Evolutionary conservation across 352 stramenopile species (phyloP), one percentile per base, ranked within the genome.

Genomic region (Phytophthora citrophthora): DNA sequence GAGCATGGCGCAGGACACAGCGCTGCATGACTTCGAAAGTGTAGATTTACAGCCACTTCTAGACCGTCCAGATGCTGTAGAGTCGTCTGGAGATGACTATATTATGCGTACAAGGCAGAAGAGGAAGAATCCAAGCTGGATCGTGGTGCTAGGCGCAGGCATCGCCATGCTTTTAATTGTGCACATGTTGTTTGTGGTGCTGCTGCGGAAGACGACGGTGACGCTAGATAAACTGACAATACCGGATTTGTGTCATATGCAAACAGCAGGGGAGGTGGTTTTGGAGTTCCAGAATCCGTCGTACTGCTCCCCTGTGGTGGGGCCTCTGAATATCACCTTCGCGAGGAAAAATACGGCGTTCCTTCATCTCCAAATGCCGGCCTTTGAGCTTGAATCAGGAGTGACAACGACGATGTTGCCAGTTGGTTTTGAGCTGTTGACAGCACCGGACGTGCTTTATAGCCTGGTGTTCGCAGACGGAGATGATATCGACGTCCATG

Each of bases 241-340:
- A 9, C 83, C 86, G 2, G 86, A 95, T 20, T 50, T 95, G 45
- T 95, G 86, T 50, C 83, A 93, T 54, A 41, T 46, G 12, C 65
- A 67, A 12, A 86, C 77, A 16, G 50, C 72, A 5, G 86, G 84
- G 18, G 71, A 83, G 27, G 54, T 86, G 23, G 57, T 90, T 13
- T 20, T 95, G 32, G 61, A 79, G 53, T 81, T 92, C 54, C 59
- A 83, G 24, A 95, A 95, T 50, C 86, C 86, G 54, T 93, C 84
- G 29, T 93, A 91, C 49, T 95, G 86, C 61, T 75, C 77, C 27
- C 86, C 86, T 0, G 63, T 75, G 3, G 58, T 95, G 27, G 83
- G 84, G 0, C 74, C 81, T n/a, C 39, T 93, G 41, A 66, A 67
- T 26, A 58, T 91, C 31, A 77, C 60, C 6, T 78, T 94, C 34